Evolutionary conservation across 139 green algal species (phyloP).

Genomic region (Tetratostichococcus sp.): DNA sequence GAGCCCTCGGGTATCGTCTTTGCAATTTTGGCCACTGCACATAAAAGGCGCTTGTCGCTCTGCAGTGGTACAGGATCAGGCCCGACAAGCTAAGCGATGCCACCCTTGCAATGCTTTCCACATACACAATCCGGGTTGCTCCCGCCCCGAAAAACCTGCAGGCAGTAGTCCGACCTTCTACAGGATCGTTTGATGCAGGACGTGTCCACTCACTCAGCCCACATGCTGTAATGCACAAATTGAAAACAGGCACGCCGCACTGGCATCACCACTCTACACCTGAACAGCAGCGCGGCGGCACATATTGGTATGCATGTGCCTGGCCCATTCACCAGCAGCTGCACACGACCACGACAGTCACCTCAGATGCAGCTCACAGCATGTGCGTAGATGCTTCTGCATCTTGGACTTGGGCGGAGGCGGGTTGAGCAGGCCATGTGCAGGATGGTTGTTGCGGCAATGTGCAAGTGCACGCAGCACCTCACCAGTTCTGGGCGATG

Average conservation of each 20-base stretch:
- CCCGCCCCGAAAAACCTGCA: constrained; percentile 38
- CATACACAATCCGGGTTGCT: constrained; percentile 61
- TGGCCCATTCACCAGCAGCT: constrained; percentile 81
- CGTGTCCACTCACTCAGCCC: no score
- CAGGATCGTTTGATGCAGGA: no score
- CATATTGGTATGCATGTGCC: constrained; percentile 85
- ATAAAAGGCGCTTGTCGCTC: constrained; percentile 63
- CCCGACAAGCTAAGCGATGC: constrained; percentile 70
- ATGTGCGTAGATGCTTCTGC: no score
- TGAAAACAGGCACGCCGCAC: neutral
- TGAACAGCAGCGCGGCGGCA: constrained; percentile 40
- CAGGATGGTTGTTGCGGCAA: no score
- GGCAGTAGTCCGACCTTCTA: neutral
- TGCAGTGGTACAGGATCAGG: constrained; percentile 72
- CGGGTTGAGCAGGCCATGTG: no score
- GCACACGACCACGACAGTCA: neutral
- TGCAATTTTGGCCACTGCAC: constrained; percentile 73
- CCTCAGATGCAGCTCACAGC: no score
- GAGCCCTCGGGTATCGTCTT: constrained; percentile 37
- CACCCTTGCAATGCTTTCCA: constrained; percentile 84
- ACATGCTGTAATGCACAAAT: no score
- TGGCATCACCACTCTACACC: constrained; percentile 16
- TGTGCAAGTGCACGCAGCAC: no score
- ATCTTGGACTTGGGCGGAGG: no score
- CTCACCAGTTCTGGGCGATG: constrained; percentile 51